Evolutionary conservation across 2,329 filamentous ascomycete species (phyloP).

Genomic region (Pleoardoris graminearum): DNA sequence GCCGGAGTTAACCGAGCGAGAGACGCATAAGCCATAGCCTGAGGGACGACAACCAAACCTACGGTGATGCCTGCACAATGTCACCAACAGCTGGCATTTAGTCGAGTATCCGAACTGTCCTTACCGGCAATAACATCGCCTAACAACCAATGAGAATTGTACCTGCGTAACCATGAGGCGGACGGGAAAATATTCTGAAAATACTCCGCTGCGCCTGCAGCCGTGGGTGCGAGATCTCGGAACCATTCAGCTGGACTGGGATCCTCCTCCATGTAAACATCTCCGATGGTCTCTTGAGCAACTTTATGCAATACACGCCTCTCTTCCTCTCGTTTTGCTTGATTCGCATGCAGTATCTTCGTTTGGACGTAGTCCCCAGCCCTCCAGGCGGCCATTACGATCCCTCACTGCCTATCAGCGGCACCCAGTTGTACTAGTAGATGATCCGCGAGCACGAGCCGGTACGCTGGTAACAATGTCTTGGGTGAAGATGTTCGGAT

Average conservation of each 20-base stretch:
- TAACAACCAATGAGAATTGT: slow-evolving; percentile 38
- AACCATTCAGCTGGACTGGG: slow-evolving; percentile 36
- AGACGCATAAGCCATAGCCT: slow-evolving; percentile 91
- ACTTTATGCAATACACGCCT: slow-evolving; percentile 19
- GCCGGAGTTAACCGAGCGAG: slow-evolving; percentile 76
- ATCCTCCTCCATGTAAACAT: slow-evolving; percentile 33
- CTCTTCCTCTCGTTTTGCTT: slow-evolving; percentile 18
- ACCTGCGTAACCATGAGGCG: slow-evolving; percentile 30
- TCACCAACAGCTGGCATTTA: neutral
- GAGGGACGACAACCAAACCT: slow-evolving; percentile 81
- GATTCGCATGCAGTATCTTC: slow-evolving; percentile 20
- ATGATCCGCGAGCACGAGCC: neutral
- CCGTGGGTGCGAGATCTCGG: slow-evolving; percentile 27
- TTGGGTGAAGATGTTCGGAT: neutral
- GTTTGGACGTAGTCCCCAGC: slow-evolving; percentile 2
- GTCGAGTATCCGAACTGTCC: neutral
- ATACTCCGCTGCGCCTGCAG: slow-evolving; percentile 27
- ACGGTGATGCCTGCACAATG: slow-evolving; percentile 57
- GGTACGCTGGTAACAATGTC: neutral
- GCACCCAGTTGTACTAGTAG: neutral
- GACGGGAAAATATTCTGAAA: slow-evolving; percentile 32
- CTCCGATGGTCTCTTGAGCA: slow-evolving; percentile 26
- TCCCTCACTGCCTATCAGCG: neutral
- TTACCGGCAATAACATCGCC: slow-evolving; percentile 38
- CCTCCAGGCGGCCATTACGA: neutral